phyloP scores from a whole-genome alignment of 2,329 filamentous ascomycete species.

The Curvularia sp. region DNA sequence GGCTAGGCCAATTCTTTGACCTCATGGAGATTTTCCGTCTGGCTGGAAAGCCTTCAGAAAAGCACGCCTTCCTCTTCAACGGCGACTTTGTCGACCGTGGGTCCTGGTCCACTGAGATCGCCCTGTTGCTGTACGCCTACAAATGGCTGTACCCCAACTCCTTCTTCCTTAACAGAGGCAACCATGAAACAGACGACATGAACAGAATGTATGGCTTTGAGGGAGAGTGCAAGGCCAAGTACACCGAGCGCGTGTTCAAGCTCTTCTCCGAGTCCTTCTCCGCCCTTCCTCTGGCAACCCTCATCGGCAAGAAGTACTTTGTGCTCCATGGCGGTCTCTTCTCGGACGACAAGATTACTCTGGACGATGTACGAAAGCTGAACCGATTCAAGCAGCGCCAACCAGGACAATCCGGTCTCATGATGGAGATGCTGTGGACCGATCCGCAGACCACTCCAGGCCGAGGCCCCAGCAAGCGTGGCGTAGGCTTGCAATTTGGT shows the following conservation, averaged over 20 bases:
- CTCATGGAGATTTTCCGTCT: conserved; percentile 93
- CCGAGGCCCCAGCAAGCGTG: conserved; percentile 92
- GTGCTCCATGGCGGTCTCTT: conserved; percentile 94
- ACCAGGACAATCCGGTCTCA: conserved; percentile 89
- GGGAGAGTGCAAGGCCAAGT: conserved; percentile 97
- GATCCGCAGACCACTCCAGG: conserved; percentile 88
- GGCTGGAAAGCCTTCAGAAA: conserved; percentile 83
- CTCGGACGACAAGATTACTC: conserved; percentile 88
- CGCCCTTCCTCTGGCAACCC: conserved; percentile 85
- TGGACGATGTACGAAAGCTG: conserved; percentile 93
- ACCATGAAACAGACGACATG: conserved; percentile 99
- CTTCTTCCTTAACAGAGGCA: conserved; percentile 96
- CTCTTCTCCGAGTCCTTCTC: conserved; percentile 98
- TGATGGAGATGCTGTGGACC: conserved; percentile 99
- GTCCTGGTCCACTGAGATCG: conserved; percentile 98
- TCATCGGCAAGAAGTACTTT: conserved; percentile 89
- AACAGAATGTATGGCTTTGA: conserved; percentile 98
- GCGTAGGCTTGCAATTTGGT: conserved; percentile 95
- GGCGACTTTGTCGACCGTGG: conserved; percentile 98
- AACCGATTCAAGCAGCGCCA: conserved; percentile 90
- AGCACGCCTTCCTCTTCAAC: conserved; percentile 96
- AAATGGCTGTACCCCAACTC: conserved; percentile 89
- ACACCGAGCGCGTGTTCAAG: conserved; percentile 95
- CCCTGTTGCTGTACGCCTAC: conserved; percentile 90
- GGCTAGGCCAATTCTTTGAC: conserved; percentile 92